Evolutionary conservation across 2,329 filamentous ascomycete species (phyloP), one percentile per base, ranked within the genome.

Genomic region (Phaeosphaeriaceae sp.): DNA sequence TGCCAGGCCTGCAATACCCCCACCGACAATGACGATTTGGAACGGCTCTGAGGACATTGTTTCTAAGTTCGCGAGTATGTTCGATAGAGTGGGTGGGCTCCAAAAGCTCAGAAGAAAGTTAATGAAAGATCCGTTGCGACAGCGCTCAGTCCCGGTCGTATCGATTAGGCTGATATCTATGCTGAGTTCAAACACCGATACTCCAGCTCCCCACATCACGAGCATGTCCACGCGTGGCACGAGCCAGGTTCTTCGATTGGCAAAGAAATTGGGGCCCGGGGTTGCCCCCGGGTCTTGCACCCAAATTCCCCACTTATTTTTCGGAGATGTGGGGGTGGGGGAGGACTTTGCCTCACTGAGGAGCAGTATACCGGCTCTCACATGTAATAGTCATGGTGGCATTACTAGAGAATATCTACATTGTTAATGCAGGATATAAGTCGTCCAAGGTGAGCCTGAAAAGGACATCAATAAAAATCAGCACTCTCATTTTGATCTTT

Each of bases 1-100:
- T 46, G 65, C 53, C 17, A 70, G 4, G 20, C 68, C 68, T 51
- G 63, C 68, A 44, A 69, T 69, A 46, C 68, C 68, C 13, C 76
- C 61, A 49, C 65, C 63, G n/a, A 68, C 62, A 48, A 74, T 76
- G 58, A 74, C 62, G 56, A 77, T 75, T 48, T 61, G 66, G 63
- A 76, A 74, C 52, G 62, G 60, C 50, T 46, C 56, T 56, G 58
- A 54, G 13, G 58, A 36, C 31, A 36, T 36, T 36, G 31, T 36
- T 5, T 5, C 3, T 36, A 7, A 15, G 31, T 36, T 15, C 6
- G 3, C 13, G 9, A 15, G 31, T 36, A 15, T 13, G 6, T 36
- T 11, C 3, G 13, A 36, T n/a, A n/a, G n/a, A 11, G 3, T 36
- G 31, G 3, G 25, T 36, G 31, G 3, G 3, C 6, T 7, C 13